phyloP scores from a whole-genome alignment of 2,329 filamentous ascomycete species.

The Ascochyta pisi region DNA sequence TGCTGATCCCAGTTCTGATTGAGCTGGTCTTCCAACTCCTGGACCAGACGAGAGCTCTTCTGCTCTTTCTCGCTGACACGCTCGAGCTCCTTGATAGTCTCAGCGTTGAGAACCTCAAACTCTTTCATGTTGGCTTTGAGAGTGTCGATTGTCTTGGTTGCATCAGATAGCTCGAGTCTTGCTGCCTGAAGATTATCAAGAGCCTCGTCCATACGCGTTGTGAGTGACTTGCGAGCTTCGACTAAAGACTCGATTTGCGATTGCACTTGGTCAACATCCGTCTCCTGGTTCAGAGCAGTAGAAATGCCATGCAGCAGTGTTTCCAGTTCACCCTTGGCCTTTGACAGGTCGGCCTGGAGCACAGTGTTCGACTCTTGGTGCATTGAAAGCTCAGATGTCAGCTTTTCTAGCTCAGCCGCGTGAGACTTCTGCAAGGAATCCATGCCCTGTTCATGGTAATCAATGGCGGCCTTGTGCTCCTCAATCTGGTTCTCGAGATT shows the following conservation, averaged over 20 bases:
- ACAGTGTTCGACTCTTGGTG: constrained; percentile 41
- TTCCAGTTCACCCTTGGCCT: constrained; percentile 65
- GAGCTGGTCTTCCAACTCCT: constrained; percentile 96
- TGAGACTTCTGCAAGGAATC: constrained; percentile 62
- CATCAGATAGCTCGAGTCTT: constrained; percentile 52
- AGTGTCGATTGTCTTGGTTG: constrained; percentile 46
- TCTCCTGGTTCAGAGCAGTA: constrained; percentile 69
- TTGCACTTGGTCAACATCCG: constrained; percentile 50
- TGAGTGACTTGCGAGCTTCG: constrained; percentile 55
- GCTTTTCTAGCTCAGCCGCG: constrained; percentile 60
- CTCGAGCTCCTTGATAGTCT: constrained; percentile 64
- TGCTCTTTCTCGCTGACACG: constrained; percentile 72
- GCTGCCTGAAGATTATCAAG: constrained; percentile 52
- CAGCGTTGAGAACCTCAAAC: constrained; percentile 58
- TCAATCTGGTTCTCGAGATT: constrained; percentile 65
- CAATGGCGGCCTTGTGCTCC: constrained; percentile 62
- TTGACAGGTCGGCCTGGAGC: constrained; percentile 64
- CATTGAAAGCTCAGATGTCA: constrained; percentile 43
- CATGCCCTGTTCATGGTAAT: constrained; percentile 61
- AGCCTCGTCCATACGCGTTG: constrained; percentile 51
- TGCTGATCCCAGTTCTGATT: constrained; percentile 95
- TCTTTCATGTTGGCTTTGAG: constrained; percentile 55
- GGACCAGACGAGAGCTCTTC: constrained; percentile 89
- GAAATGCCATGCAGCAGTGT: constrained; percentile 70
- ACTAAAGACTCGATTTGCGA: constrained; percentile 54